A percentile compares a stretch with the other conserved stretches of the same genome.
phyloP scores from a whole-genome alignment of 106 monocot genomes.

The Apostasia shenzhenica region DNA sequence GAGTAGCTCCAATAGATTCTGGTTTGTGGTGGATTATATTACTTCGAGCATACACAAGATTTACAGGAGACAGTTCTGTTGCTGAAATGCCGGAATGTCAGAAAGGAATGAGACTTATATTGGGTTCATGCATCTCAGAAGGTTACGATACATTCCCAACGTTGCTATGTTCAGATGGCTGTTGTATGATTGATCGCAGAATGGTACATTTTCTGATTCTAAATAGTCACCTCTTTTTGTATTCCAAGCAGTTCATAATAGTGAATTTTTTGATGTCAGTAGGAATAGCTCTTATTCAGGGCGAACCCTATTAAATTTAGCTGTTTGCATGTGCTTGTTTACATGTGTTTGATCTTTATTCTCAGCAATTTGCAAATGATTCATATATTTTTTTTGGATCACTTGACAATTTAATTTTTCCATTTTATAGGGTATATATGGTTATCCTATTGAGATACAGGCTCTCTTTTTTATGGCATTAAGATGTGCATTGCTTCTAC shows the following conservation, averaged over 20 bases:
- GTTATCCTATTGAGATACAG: conserved; percentile 42
- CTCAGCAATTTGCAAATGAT: neutral
- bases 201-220: conserved; percentile 20
- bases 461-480: conserved; percentile 41
- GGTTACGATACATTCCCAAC: conserved; percentile 53
- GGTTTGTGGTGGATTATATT: conserved; percentile 62
- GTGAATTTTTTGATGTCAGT: neutral
- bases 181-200: conserved; percentile 50
- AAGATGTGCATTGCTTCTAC: conserved; percentile 23
- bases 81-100: conserved; percentile 43
- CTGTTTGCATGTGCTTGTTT: neutral
- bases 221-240: neutral
- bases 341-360: neutral
- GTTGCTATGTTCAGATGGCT: conserved; percentile 49
- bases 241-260: neutral
- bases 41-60: conserved; percentile 41
- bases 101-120: conserved; percentile 36
- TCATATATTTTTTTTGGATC: neutral
- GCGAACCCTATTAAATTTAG: neutral
- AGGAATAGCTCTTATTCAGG: neutral
- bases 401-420: neutral
- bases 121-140: conserved; percentile 39
- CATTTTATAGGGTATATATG: conserved; percentile 29
- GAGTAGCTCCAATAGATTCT: conserved; percentile 55
- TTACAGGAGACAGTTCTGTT: conserved; percentile 32